phyloP scores from a whole-genome alignment of 352 stramenopile genomes.

The Paralagenidium karlingii region DNA sequence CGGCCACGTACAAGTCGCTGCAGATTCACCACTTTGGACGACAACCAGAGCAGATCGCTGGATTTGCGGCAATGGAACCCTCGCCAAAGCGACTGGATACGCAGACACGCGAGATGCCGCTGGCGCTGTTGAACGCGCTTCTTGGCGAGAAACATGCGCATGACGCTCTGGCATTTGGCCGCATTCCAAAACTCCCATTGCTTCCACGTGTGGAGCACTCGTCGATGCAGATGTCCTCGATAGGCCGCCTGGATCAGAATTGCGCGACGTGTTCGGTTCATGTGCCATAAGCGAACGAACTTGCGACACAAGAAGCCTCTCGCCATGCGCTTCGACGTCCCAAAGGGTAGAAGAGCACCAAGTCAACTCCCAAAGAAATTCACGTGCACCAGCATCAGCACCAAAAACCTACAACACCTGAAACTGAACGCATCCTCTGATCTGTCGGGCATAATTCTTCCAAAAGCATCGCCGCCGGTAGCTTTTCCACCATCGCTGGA shows the following conservation, averaged over 20 bases:
- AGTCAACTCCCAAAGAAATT: no score
- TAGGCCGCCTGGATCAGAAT: constrained; percentile 46
- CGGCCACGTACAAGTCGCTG: constrained; percentile 41
- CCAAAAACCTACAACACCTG: no score
- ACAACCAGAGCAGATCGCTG: constrained; percentile 42
- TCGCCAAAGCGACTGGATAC: constrained; percentile 57
- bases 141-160: constrained; percentile 29
- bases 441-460: constrained; percentile 24
- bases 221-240: constrained; percentile 31
- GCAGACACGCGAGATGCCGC: constrained; percentile 19
- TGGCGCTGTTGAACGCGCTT: constrained; percentile 3
- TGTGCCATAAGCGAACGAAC: constrained; percentile 37
- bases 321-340: constrained; percentile 19
- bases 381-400: no score
- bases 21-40: constrained; percentile 22
- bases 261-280: constrained; percentile 27
- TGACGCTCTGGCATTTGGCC: constrained; percentile 46
- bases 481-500: constrained; percentile 50
- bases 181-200: constrained; percentile 47
- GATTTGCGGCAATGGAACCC: constrained; percentile 22
- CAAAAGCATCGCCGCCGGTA: constrained; percentile 28
- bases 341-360: no score
- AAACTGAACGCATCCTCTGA: constrained; percentile 26
- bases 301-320: constrained; percentile 36
- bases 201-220: constrained; percentile 28